These are phyloP conservation scores for Aureobasidium melanogenum DNA, from an alignment of 2,329 filamentous ascomycete species.

Conservation along the genomic window DNA sequence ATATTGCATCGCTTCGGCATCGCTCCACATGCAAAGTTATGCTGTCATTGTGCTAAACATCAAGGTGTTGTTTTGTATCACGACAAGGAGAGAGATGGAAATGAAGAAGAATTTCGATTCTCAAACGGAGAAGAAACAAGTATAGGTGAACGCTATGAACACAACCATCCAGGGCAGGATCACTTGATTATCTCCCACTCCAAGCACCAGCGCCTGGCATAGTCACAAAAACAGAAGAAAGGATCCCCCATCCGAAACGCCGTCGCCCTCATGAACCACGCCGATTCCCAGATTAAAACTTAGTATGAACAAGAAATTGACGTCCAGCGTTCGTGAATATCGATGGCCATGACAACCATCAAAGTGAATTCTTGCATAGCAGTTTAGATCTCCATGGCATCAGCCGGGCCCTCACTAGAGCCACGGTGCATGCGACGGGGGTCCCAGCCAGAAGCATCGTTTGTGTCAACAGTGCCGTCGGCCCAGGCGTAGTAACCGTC, in stretches of 20 bases:
- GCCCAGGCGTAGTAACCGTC: slow-evolving; percentile 22
- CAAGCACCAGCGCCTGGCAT: neutral
- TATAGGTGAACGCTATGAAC: neutral
- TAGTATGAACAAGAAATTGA: slow-evolving; percentile 7
- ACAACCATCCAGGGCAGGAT: neutral
- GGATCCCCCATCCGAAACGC: neutral
- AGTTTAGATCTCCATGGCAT: slow-evolving; percentile 16
- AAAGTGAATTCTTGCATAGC: neutral
- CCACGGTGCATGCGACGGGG: slow-evolving; percentile 13
- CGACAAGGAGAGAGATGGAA: neutral
- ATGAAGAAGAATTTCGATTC: neutral
- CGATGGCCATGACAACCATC: neutral
- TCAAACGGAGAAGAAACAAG: neutral
- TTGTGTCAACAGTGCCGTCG: slow-evolving; percentile 19
- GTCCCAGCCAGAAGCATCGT: slow-evolving; percentile 15
- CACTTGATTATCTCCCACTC: slow-evolving; percentile 1
- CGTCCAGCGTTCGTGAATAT: slow-evolving; percentile 7
- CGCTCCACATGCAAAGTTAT: neutral
- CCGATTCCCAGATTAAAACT: neutral
- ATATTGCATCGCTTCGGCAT: no score
- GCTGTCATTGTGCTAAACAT: neutral
- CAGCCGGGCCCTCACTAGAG: slow-evolving; percentile 15
- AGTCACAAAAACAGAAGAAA: neutral
- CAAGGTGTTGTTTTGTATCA: neutral
- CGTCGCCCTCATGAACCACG: neutral